Conservation (phyloP, 257 asterid genomes). For the Solanum dulcamara region DNA sequence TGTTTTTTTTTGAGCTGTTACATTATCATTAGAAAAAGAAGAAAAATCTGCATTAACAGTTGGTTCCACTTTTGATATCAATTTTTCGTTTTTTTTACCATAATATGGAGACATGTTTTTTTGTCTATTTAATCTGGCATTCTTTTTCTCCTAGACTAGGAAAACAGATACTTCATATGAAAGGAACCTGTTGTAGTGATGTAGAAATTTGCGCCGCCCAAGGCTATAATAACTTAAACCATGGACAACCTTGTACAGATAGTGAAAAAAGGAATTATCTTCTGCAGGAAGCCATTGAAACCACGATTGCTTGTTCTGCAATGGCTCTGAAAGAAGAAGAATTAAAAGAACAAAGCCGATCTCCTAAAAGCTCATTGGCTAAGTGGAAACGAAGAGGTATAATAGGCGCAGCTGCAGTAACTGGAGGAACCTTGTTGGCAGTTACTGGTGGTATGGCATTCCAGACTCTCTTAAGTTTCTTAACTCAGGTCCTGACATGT, state of each 20-base stretch:
- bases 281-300: constrained; percentile 82
- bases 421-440: constrained; percentile 97
- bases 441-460: constrained; percentile 69
- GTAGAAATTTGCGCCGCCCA: neutral
- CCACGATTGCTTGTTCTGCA: constrained; percentile 84
- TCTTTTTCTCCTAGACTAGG: neutral
- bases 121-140: neutral
- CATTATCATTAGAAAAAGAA: neutral
- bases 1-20: neutral
- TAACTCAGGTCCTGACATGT: neutral
- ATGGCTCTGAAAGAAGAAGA: constrained; percentile 78
- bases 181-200: neutral
- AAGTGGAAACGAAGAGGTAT: constrained; percentile 95
- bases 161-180: neutral
- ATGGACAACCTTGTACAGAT: neutral
- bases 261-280: neutral
- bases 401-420: constrained; percentile 95
- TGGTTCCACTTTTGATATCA: neutral
- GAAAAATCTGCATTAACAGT: neutral
- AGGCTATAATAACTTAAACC: neutral
- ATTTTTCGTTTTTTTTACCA: neutral
- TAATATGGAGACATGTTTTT: neutral
- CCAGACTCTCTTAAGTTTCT: neutral
- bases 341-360: constrained; percentile 33
- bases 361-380: constrained; percentile 53